Percentiles rank a stretch among this genome's conserved stretches.
Evolutionary conservation across 306 rosid genomes (phyloP).

Genomic region (Psophocarpus tetragonolobus): DNA sequence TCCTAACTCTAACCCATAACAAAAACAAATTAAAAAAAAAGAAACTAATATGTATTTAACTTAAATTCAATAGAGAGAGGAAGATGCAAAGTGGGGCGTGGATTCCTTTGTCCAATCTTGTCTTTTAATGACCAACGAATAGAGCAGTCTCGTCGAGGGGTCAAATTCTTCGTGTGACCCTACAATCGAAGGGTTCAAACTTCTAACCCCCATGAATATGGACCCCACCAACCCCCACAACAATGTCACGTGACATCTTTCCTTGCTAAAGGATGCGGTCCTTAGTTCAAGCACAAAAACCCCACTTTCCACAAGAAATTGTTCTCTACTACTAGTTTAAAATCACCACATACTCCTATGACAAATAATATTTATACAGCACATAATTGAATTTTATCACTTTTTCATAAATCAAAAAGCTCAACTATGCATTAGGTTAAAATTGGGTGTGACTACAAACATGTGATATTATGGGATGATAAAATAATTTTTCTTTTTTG

Average conservation of each 20-base stretch:
- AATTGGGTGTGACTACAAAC: neutral
- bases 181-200: constrained; percentile 41
- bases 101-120: constrained; percentile 60
- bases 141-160: constrained; percentile 45
- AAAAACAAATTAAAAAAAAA: neutral
- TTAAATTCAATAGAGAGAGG: constrained; percentile 8
- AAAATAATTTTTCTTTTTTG: neutral
- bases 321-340: no score
- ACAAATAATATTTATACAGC: no score
- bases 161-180: constrained; percentile 45
- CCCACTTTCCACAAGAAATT: neutral
- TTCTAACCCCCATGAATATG: constrained; percentile 19
- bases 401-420: no score
- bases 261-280: constrained; percentile 39
- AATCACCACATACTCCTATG: neutral
- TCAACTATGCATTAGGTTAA: neutral
- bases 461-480: neutral
- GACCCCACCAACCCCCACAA: constrained; percentile 39
- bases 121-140: constrained; percentile 54
- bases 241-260: constrained; percentile 38
- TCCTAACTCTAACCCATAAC: neutral
- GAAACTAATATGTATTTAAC: neutral
- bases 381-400: no score
- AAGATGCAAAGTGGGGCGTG: neutral
- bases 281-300: neutral